Base-by-base conservation (phyloP, 306 rosid species). In the Glycine tomentella region DNA sequence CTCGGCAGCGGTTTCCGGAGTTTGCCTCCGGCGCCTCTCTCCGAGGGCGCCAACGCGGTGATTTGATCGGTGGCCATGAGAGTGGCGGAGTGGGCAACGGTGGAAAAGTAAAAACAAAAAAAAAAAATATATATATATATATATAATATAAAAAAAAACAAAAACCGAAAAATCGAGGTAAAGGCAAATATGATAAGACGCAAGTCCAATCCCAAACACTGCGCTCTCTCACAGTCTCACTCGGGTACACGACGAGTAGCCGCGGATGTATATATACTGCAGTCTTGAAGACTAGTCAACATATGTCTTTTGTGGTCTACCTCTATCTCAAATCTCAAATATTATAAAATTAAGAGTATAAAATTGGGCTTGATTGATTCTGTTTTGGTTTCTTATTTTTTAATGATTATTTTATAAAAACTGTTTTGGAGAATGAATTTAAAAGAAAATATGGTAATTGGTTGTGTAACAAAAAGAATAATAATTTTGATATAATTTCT, bases 1-100 rank as follows among this genome's bases (percentile, higher is more conserved):
- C 76, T 82, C 56, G 40, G 76, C 40, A 81, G 82, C 36, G 90
- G 92, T 10, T 90, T 93, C 9, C 81, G 5, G 50, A 84, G 46
- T 69, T 84, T 79, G 8, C 87, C 87, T 31, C 87, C 87, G 61
- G 69, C 84, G 34, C 87, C 87, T 79, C 87, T 79, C 4, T 40
- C 44, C 15, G 72, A 76, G 11, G 48, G 36, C 16, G 34, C 16
- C 31, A 0, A 16, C 16, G 11, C 31, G 11, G 73, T 76, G 69
- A 69, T 61, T 71, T 44, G 79, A 15, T 77, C 74, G 65, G 38
- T 8, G 46, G 71, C 85, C 82, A 82, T 82, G 67, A 38, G 44
- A 66, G 34, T 15, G 25, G 13, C 15, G 25, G 44, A 69, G 15
- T 48, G 14, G 38, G 33, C 38, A 57, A 68, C 46, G 33, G 74